These are phyloP conservation scores for Jatropha multifida DNA, from an alignment of 441 rosid species.

Conservation along the genomic window DNA sequence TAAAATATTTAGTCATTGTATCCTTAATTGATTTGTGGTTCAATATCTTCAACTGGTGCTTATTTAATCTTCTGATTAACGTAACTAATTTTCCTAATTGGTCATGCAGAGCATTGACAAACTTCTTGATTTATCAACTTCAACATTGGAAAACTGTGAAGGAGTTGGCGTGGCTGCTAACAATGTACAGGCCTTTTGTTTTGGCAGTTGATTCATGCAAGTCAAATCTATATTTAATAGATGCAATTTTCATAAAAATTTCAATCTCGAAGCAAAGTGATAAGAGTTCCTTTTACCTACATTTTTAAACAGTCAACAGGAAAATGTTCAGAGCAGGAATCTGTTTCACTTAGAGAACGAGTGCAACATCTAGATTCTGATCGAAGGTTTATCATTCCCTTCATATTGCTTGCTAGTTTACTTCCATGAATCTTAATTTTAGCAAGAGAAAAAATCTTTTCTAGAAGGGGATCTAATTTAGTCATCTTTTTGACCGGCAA, in stretches of 20 bases:
- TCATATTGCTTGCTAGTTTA: neutral
- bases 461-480: neutral
- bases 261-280: neutral
- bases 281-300: neutral
- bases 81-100: conserved; percentile 8
- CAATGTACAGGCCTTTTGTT: conserved; percentile 27
- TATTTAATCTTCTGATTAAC: neutral
- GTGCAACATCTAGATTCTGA: neutral
- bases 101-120: conserved; percentile 50
- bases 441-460: neutral
- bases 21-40: neutral
- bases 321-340: neutral
- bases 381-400: conserved; percentile 12
- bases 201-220: conserved; percentile 6
- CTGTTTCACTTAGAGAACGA: conserved; percentile 5
- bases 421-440: neutral
- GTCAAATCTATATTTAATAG: neutral
- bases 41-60: neutral
- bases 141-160: conserved; percentile 37
- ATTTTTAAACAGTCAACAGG: conserved; percentile 11
- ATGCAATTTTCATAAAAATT: neutral
- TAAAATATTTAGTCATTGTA: neutral
- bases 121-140: conserved; percentile 48
- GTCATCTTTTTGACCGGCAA: neutral
- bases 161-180: conserved; percentile 35